phyloP scores from a whole-genome alignment of 208 protist species.

The Acanthamoeba quina region DNA sequence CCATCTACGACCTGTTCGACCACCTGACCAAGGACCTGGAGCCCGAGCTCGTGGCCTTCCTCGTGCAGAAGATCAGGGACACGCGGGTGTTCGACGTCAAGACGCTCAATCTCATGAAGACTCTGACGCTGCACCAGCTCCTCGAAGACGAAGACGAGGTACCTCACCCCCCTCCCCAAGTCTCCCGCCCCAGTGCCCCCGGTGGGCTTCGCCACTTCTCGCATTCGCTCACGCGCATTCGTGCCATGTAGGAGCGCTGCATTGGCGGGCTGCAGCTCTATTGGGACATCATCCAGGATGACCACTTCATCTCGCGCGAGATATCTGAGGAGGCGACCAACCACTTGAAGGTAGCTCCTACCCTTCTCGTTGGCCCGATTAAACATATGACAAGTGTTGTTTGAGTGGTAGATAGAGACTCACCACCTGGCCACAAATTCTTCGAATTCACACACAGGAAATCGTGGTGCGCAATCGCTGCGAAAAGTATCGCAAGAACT shows the following conservation, averaged over 20 bases:
- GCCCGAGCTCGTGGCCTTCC: slow-evolving; percentile 19
- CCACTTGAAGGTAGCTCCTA: not conserved
- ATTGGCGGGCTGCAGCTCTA: slow-evolving; percentile 32
- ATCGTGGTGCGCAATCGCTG: slow-evolving; percentile 50
- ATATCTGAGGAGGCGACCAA: slow-evolving; percentile 52
- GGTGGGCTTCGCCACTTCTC: not conserved
- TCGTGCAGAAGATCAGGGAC: slow-evolving; percentile 37
- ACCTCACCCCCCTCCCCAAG: not conserved
- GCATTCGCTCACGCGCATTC: not conserved
- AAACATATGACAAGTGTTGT: no score
- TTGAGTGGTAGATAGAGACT: not conserved
- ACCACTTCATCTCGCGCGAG: slow-evolving; percentile 62
- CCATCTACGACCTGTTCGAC: slow-evolving; percentile 66
- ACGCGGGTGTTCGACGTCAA: slow-evolving; percentile 34
- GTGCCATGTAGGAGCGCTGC: not conserved
- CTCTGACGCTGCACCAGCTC: slow-evolving; percentile 35
- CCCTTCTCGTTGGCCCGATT: not conserved
- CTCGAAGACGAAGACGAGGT: slow-evolving; percentile 38
- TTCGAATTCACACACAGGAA: not conserved
- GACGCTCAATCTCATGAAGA: slow-evolving; percentile 52
- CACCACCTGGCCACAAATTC: no score
- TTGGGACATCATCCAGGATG: slow-evolving; percentile 69
- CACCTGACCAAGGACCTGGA: slow-evolving; percentile 31
- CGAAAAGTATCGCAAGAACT: slow-evolving; percentile 32
- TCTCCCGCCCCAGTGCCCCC: not conserved